phyloP scores from a whole-genome alignment of 768 basidiomycete genomes.

The Paxillus ammoniavirescens region DNA sequence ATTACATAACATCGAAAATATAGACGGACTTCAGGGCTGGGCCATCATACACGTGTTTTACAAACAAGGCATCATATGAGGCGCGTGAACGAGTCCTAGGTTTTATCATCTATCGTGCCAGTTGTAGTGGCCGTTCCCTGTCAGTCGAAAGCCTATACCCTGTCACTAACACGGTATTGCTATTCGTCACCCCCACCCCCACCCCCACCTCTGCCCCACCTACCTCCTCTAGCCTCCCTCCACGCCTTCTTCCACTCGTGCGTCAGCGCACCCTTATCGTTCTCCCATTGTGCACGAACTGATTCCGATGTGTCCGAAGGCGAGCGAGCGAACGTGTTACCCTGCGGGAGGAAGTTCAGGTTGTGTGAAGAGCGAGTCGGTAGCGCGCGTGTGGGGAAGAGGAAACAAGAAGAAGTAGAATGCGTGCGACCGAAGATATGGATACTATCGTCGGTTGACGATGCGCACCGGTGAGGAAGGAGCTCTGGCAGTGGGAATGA shows the following conservation, averaged over 20 bases:
- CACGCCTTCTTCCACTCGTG: constrained; percentile 75
- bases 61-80: no score
- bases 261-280: constrained; percentile 63
- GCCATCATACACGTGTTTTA: no score
- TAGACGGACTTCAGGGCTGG: no score
- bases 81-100: no score
- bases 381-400: constrained; percentile 33
- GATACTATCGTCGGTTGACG: constrained; percentile 12
- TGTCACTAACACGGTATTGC: background rate
- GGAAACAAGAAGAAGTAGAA: constrained; percentile 20
- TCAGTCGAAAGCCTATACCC: no score
- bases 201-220: constrained; percentile 49
- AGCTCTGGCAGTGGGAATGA: constrained; percentile 56
- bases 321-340: constrained; percentile 17
- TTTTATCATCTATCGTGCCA: no score
- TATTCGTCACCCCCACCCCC: constrained; percentile 35
- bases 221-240: constrained; percentile 71
- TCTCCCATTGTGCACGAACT: constrained; percentile 70
- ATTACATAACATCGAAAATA: no score
- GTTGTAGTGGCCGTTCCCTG: no score
- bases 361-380: constrained; percentile 49
- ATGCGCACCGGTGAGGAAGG: constrained; percentile 11
- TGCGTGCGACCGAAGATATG: background rate
- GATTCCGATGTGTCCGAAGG: constrained; percentile 35
- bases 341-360: constrained; percentile 39